Conservation (phyloP, 176 grass and related monocot species). For the Zea luxurians region DNA sequence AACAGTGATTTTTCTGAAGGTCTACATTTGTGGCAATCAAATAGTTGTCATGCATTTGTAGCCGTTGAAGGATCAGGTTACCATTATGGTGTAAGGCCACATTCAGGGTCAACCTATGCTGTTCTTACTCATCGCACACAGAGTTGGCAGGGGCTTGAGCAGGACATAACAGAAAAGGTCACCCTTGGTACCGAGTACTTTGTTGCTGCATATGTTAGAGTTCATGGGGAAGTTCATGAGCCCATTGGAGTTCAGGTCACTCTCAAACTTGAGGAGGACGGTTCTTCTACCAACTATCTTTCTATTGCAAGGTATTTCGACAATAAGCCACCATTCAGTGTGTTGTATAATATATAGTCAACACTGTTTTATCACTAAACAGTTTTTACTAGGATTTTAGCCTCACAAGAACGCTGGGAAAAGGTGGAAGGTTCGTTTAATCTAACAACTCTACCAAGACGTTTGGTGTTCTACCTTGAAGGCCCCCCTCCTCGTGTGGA, state of each 20-base stretch:
- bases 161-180: constrained; percentile 73
- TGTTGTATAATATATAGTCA: constrained; percentile 24
- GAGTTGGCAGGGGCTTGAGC: constrained; percentile 90
- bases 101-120: constrained; percentile 73
- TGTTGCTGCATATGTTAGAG: constrained; percentile 62
- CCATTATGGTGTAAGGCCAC: constrained; percentile 66
- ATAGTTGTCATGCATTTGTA: constrained; percentile 72
- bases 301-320: constrained; percentile 62
- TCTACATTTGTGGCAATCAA: constrained; percentile 66
- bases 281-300: constrained; percentile 56
- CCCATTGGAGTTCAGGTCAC: constrained; percentile 59
- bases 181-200: constrained; percentile 59
- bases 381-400: constrained; percentile 53
- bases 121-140: constrained; percentile 72
- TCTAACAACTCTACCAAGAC: constrained; percentile 49
- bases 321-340: constrained; percentile 12
- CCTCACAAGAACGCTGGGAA: constrained; percentile 64
- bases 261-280: constrained; percentile 65
- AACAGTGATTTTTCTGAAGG: constrained; percentile 89
- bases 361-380: constrained; percentile 21
- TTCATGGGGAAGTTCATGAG: constrained; percentile 59
- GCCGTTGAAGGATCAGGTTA: constrained; percentile 63
- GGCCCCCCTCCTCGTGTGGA: constrained; percentile 74
- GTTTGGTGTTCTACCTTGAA: constrained; percentile 72
- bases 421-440: constrained; percentile 87